Evolutionary conservation across 768 basidiomycete species (phyloP).

Genomic region (Pulveroboletus sp.): DNA sequence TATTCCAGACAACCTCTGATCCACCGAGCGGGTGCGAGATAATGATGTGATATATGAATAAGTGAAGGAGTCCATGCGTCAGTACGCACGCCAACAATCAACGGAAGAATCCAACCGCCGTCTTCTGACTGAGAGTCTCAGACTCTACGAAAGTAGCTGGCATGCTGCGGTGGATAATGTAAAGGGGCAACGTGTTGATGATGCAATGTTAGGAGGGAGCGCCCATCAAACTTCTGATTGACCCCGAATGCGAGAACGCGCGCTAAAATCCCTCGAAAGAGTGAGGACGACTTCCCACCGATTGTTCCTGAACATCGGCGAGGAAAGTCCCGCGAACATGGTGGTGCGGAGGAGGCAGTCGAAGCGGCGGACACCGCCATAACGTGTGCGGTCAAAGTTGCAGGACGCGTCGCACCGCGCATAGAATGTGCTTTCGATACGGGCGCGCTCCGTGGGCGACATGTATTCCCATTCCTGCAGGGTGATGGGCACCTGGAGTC

Average conservation of each 20-base stretch:
- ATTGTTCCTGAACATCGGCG: constrained; percentile 33
- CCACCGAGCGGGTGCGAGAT: not conserved
- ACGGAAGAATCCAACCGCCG: constrained; percentile 13
- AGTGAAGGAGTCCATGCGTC: not conserved
- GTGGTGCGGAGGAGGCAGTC: constrained; percentile 50
- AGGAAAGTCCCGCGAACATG: constrained; percentile 49
- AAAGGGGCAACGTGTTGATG: not conserved
- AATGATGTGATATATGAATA: constrained; percentile 7
- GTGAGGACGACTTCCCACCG: constrained; percentile 44
- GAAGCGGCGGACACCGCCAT: constrained; percentile 42
- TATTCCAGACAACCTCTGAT: constrained; percentile 10
- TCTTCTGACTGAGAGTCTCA: not conserved
- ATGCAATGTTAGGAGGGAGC: not conserved
- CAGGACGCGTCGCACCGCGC: constrained; percentile 41
- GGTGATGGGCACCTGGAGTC: constrained; percentile 37
- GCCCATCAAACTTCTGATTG: not conserved
- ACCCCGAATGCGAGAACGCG: not conserved
- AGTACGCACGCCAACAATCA: not conserved
- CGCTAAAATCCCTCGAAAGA: constrained; percentile 35
- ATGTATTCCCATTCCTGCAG: constrained; percentile 42
- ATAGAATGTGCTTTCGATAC: constrained; percentile 41
- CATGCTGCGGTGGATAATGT: constrained; percentile 3
- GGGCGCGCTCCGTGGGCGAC: constrained; percentile 39
- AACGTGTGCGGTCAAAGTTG: constrained; percentile 34
- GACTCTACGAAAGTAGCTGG: not conserved